Evolutionary conservation across 768 basidiomycete species (phyloP).

Genomic region (Lactarius vividus): DNA sequence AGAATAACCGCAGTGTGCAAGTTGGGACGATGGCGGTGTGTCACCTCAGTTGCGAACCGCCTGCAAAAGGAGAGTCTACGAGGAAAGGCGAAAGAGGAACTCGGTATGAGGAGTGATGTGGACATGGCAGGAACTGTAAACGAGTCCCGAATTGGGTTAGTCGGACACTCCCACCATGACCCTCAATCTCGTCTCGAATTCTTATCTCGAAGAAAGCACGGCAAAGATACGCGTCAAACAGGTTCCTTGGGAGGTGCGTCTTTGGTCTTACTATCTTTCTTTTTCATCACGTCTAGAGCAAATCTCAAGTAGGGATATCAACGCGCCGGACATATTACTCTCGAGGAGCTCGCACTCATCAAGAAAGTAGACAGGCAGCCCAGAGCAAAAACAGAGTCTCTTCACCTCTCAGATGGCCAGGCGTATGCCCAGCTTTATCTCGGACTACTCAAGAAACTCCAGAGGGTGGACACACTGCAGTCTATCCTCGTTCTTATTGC

Average conservation of each 20-base stretch:
- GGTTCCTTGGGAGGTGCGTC: conserved; percentile 91
- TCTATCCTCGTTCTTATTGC: conserved; percentile 82
- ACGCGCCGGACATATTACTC: conserved; percentile 84
- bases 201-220: conserved; percentile 83
- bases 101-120: conserved; percentile 4
- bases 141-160: conserved; percentile 7
- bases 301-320: conserved; percentile 77
- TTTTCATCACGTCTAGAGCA: neutral
- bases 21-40: conserved; percentile 24
- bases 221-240: conserved; percentile 86
- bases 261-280: no score
- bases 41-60: conserved; percentile 19
- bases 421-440: conserved; percentile 88
- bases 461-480: conserved; percentile 84
- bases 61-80: conserved; percentile 4
- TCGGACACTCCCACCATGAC: conserved; percentile 48
- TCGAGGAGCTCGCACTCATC: conserved; percentile 81
- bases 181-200: conserved; percentile 71
- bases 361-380: conserved; percentile 89
- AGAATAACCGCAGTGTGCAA: conserved; percentile 67
- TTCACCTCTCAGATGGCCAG: conserved; percentile 78
- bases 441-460: conserved; percentile 81
- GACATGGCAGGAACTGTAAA: neutral
- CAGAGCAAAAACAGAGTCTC: conserved; percentile 66
- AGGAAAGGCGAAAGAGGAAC: neutral